Conservation (phyloP, 345 rosid genomes). For the Eucalyptus erythrocorys region DNA sequence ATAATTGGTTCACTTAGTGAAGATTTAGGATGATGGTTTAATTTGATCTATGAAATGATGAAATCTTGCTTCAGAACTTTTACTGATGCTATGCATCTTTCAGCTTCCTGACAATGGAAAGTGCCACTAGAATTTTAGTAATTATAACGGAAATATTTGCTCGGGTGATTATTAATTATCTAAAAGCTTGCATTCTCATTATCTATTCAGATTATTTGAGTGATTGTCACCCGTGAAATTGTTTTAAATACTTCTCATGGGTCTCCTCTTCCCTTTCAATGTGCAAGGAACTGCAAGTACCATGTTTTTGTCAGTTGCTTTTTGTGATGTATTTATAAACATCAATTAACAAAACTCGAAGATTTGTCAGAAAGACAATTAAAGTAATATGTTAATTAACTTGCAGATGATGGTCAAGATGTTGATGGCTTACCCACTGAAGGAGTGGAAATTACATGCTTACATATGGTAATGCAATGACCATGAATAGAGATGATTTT, state of each 20-base stretch:
- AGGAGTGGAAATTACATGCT: slow-evolving; percentile 84
- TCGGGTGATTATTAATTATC: neutral
- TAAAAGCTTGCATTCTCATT: neutral
- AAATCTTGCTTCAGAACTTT: neutral
- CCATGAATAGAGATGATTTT: neutral
- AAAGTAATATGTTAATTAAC: neutral
- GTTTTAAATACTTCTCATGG: neutral
- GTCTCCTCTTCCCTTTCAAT: neutral
- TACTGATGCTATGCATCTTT: neutral
- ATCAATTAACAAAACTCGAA: neutral
- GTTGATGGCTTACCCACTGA: slow-evolving; percentile 86
- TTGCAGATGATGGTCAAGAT: slow-evolving; percentile 60
- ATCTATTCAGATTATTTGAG: neutral
- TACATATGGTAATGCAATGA: slow-evolving; percentile 51
- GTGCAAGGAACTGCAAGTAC: neutral
- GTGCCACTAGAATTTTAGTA: neutral
- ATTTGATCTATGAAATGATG: neutral
- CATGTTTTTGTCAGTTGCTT: neutral
- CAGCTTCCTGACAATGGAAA: neutral
- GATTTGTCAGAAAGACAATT: neutral
- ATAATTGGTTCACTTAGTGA: neutral
- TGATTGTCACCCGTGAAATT: neutral
- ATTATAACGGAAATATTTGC: neutral
- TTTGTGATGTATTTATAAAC: neutral
- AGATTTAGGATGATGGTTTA: neutral